Evolutionary conservation across 2,329 filamentous ascomycete genomes (phyloP).

Genomic region (Botryotinia convoluta): DNA sequence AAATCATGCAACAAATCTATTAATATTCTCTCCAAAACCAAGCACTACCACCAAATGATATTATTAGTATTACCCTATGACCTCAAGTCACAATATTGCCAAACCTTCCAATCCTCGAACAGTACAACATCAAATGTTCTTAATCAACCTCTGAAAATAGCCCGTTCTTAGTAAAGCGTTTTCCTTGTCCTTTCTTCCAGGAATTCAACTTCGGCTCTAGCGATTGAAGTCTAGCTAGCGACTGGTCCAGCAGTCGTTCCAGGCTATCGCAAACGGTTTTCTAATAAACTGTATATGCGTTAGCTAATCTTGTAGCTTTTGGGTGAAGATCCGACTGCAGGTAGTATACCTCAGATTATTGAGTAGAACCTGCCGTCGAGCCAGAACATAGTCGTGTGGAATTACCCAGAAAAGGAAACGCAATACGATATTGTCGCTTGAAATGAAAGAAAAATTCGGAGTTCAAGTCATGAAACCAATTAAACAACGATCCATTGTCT

Average conservation of each 20-base stretch:
- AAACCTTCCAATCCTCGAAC: no score
- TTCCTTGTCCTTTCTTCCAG: neutral
- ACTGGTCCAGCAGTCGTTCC: neutral
- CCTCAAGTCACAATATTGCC: neutral
- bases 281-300: neutral
- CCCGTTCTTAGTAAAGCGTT: no score
- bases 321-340: neutral
- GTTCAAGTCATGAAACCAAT: no score
- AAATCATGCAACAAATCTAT: neutral
- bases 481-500: no score
- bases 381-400: neutral
- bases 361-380: neutral
- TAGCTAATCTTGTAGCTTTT: neutral
- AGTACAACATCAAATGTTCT: no score
- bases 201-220: neutral
- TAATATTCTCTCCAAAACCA: neutral
- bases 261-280: neutral
- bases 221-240: neutral
- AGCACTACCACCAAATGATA: neutral
- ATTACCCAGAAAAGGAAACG: fast-evolving
- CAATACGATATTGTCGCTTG: neutral
- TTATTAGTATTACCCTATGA: neutral
- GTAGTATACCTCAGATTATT: neutral
- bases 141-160: no score
- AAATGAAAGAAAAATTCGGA: no score